phyloP scores from a whole-genome alignment of 352 stramenopile species.

The Pythium rishiriense region DNA sequence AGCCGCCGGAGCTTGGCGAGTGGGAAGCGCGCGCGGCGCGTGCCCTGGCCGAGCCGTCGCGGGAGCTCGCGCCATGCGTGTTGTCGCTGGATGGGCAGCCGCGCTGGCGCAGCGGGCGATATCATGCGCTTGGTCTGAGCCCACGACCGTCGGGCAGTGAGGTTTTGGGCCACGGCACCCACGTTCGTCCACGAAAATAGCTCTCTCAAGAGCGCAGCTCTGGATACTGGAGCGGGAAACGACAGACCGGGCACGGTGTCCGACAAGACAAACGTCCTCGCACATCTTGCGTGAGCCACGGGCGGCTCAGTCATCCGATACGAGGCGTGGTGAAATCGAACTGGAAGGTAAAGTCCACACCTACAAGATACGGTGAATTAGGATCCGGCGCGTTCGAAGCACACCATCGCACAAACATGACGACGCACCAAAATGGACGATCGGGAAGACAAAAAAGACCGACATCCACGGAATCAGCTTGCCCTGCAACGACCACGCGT shows the following conservation, averaged over 20 bases:
- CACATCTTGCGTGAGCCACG: too few relatives aligned
- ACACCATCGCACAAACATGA: neutral
- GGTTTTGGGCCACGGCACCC: neutral
- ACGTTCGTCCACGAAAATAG: too few relatives aligned
- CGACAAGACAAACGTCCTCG: neutral
- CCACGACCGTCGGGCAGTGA: neutral
- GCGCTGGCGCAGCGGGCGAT: neutral
- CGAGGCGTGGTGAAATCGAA: neutral
- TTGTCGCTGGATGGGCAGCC: neutral
- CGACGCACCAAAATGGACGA: slow-evolving; percentile 12
- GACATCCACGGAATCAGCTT: slow-evolving; percentile 14
- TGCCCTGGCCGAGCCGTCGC: neutral
- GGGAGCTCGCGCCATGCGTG: neutral
- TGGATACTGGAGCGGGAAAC: too few relatives aligned
- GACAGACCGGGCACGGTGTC: neutral
- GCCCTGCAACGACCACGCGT: slow-evolving; percentile 12
- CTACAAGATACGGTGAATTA: neutral
- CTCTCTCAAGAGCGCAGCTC: too few relatives aligned
- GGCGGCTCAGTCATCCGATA: neutral
- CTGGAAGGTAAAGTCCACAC: neutral
- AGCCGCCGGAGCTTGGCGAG: neutral
- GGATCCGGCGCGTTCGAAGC: too few relatives aligned
- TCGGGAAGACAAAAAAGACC: slow-evolving; percentile 1
- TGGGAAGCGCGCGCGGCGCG: neutral
- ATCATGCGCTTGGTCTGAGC: too few relatives aligned